A percentile compares a stretch with the other conserved stretches of the same genome.
Evolutionary conservation across 371 early-diverging fungal species (phyloP).

Genomic region (Mortierella sp.): DNA sequence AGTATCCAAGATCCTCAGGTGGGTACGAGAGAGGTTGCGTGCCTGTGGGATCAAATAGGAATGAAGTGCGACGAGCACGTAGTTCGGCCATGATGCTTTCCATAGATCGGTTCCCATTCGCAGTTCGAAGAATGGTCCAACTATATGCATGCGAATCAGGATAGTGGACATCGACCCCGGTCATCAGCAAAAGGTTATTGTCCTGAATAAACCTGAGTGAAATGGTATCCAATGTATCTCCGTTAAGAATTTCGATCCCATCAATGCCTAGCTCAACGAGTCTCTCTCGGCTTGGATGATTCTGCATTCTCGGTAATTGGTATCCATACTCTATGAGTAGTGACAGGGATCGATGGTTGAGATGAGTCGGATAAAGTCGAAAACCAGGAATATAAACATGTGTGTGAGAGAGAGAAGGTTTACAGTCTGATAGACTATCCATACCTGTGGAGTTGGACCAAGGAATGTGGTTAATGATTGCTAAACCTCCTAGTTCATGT

Average conservation of each 20-base stretch:
- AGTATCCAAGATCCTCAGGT: slow-evolving; percentile 52
- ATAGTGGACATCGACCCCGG: slow-evolving; percentile 77
- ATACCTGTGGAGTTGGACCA: slow-evolving; percentile 77
- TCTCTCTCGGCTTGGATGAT: slow-evolving; percentile 71
- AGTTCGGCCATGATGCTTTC: slow-evolving; percentile 70
- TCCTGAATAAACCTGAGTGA: slow-evolving; percentile 63
- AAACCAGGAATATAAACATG: no score
- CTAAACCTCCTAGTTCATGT: slow-evolving; percentile 78
- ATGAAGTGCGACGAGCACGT: slow-evolving; percentile 67
- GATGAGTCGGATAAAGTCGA: no score
- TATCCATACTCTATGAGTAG: slow-evolving; percentile 59
- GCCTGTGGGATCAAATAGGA: slow-evolving; percentile 77
- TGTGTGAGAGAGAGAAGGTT: not conserved
- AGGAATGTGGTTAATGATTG: slow-evolving; percentile 84
- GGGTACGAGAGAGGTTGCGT: slow-evolving; percentile 67
- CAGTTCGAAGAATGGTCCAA: slow-evolving; percentile 73
- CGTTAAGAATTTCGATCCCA: slow-evolving; percentile 78
- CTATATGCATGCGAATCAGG: slow-evolving; percentile 67
- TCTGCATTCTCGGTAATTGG: slow-evolving; percentile 66
- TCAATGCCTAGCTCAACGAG: slow-evolving; percentile 77
- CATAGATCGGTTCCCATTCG: slow-evolving; percentile 53
- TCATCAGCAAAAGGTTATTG: slow-evolving; percentile 63
- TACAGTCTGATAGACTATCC: not conserved
- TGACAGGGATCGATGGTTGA: not conserved
- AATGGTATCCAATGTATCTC: slow-evolving; percentile 67